phyloP scores from a whole-genome alignment of 805 yeast genomes.

The Grigorovia transvaalensis region DNA sequence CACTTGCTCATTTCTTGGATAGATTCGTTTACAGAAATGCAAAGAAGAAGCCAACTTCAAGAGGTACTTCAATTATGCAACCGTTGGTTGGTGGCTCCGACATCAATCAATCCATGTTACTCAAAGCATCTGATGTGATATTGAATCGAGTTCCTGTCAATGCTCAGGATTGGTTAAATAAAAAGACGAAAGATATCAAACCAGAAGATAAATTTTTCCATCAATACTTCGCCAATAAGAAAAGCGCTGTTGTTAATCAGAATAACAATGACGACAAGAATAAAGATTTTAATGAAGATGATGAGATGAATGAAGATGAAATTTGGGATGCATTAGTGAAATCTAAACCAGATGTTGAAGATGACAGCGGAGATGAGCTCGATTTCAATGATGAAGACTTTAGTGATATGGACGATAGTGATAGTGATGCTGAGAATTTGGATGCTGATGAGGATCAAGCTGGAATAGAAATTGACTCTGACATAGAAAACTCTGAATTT shows the following conservation, averaged over 20 bases:
- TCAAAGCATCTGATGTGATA: slow-evolving; percentile 45
- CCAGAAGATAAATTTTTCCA: slow-evolving; percentile 87
- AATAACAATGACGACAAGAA: slow-evolving; percentile 24
- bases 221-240: slow-evolving; percentile 66
- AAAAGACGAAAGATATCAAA: slow-evolving; percentile 51
- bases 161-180: slow-evolving; percentile 72
- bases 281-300: slow-evolving; percentile 31
- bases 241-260: slow-evolving; percentile 27
- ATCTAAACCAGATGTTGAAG: slow-evolving; percentile 63
- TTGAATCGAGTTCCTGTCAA: slow-evolving; percentile 59
- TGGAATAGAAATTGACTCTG: slow-evolving; percentile 18
- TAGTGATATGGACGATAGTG: slow-evolving; percentile 22
- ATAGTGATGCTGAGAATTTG: slow-evolving; percentile 16
- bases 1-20: slow-evolving; percentile 84
- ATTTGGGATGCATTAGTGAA: slow-evolving; percentile 73
- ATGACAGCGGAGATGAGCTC: slow-evolving; percentile 32
- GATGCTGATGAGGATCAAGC: slow-evolving; percentile 24
- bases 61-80: slow-evolving; percentile 94
- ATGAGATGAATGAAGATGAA: slow-evolving; percentile 54
- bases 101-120: slow-evolving; percentile 59
- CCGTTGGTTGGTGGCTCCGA: slow-evolving; percentile 70
- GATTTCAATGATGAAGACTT: slow-evolving; percentile 37
- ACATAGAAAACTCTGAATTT: slow-evolving; percentile 21
- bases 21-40: slow-evolving; percentile 92
- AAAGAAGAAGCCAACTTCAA: slow-evolving; percentile 58